These are phyloP conservation scores for Fusarium beomiforme DNA, from an alignment of 2,329 filamentous ascomycete species.

Conservation along the genomic window DNA sequence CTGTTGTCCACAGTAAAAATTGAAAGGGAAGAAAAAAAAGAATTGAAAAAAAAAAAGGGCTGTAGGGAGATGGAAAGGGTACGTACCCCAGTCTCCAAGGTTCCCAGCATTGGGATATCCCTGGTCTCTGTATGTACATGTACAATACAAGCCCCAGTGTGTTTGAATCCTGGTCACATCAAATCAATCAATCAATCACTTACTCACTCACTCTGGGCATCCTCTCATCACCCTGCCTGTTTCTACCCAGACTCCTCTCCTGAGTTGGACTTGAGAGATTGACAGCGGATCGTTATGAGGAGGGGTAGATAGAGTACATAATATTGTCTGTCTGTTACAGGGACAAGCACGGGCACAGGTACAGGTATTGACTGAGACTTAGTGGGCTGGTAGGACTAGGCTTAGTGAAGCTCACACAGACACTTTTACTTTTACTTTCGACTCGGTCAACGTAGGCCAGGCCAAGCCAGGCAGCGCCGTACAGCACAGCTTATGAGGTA, in stretches of 20 bases:
- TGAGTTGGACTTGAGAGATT: conserved; percentile 32
- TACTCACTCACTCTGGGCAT: conserved; percentile 27
- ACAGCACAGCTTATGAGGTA: background rate
- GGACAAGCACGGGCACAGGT: conserved; percentile 24
- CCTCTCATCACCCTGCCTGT: conserved; percentile 13
- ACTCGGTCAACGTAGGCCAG: conserved; percentile 3
- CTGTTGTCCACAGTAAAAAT: conserved; percentile 30
- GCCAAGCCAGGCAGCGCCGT: background rate
- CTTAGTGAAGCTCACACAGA: conserved; percentile 32
- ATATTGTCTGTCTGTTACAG: conserved; percentile 25
- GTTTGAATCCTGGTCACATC: conserved; percentile 30
- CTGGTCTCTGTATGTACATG: conserved; percentile 3
- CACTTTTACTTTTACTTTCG: conserved; percentile 13
- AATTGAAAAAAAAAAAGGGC: conserved; percentile 18
- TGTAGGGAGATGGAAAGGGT: conserved; percentile 2
- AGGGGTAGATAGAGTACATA: conserved; percentile 15
- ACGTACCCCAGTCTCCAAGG: conserved; percentile 21
- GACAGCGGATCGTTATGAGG: conserved; percentile 23
- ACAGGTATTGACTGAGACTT: conserved; percentile 22
- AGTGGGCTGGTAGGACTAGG: conserved; percentile 22
- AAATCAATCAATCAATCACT: conserved; percentile 24
- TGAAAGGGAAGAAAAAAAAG: conserved; percentile 18
- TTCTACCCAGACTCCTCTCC: conserved; percentile 33
- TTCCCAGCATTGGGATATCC: conserved; percentile 14
- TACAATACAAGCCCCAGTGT: conserved; percentile 16